These are phyloP conservation scores for Trichosporon sp. DNA, from an alignment of 1,284 basidiomycete genomes.

Conservation along the genomic window DNA sequence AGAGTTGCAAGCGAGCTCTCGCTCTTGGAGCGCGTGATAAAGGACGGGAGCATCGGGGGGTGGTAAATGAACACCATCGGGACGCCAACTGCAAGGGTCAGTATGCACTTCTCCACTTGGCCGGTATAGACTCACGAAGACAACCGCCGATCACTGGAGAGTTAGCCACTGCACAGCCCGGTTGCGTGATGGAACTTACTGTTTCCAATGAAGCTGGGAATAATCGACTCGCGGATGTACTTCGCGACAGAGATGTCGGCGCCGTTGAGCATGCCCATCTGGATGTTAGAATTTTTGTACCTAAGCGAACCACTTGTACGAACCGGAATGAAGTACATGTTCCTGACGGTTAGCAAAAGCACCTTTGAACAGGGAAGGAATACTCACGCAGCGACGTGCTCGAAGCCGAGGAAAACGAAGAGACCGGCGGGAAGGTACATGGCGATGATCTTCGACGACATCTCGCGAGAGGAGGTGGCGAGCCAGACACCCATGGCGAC, in stretches of 20 bases:
- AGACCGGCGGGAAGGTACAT: conserved; percentile 42
- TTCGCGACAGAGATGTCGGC: conserved; percentile 23
- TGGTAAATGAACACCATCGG: conserved; percentile 10
- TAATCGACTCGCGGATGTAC: conserved; percentile 26
- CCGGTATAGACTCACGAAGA: conserved; percentile 5
- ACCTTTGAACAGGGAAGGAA: neutral
- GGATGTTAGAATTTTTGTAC: conserved; percentile 21
- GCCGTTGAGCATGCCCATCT: conserved; percentile 39
- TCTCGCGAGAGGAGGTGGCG: conserved; percentile 30
- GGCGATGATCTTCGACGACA: conserved; percentile 40
- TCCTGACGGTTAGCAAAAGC: conserved; percentile 10
- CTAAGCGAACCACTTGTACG: neutral
- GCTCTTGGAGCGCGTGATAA: neutral
- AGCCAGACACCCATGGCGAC: conserved; percentile 21
- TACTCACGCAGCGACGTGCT: conserved; percentile 42
- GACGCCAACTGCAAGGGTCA: conserved; percentile 8
- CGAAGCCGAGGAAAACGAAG: conserved; percentile 41
- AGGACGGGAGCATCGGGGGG: conserved; percentile 9
- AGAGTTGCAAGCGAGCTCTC: neutral
- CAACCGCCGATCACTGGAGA: conserved; percentile 14
- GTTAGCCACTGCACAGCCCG: neutral
- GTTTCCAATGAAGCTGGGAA: conserved; percentile 30
- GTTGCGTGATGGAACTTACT: conserved; percentile 18
- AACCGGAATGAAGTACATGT: conserved; percentile 33
- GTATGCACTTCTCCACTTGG: neutral